Base-by-base conservation (phyloP, 768 basidiomycete species). In the Lepiota subincarnata region DNA sequence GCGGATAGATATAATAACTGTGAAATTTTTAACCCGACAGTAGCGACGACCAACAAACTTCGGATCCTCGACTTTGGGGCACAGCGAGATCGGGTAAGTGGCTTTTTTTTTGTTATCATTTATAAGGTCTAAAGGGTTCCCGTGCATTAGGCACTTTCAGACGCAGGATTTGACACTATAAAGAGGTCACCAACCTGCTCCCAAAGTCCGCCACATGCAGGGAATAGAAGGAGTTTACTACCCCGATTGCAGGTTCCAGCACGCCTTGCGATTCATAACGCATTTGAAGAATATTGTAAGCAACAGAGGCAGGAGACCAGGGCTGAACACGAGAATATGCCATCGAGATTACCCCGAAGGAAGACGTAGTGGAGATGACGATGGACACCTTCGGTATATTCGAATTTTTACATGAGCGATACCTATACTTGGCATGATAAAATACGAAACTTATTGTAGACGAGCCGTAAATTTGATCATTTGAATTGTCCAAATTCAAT, bases 241-340 rank as follows among this genome's bases (percentile, higher is more conserved):
- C 31, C 31, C 31, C 44, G 37, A 16, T 31, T 53, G n/a, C 50
- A 45, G 12, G 16, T 4, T 38, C 24, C 28, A 34, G 16, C 28
- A 4, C 50, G 16, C n/a, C n/a, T 34, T 19, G 8, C n/a, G 38
- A 28, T 4, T 45, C 52, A 40, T 5, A 31, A 35, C 16, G 16
- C 47, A 26, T 48, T 47, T 13, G 45, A 48, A 22, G 53, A 48
- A 34, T 48, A 41, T 36, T 34, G 38, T 37, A 40, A 38, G 24
- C 24, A 11, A 28, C 39, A 48, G 18, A 53, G 50, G 11, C 42
- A 52, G 41, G 50, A 52, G 35, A 38, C 34, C 14, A 44, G 42
- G 36, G 22, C 16, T 11, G 35, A 5, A n/a, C n/a, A 53, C 22
- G 52, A 46, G 26, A 53, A 16, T n/a, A 34, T 34, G 12, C 52